phyloP scores from a whole-genome alignment of 257 asterid species.

The Solanum bulbocastanum region DNA sequence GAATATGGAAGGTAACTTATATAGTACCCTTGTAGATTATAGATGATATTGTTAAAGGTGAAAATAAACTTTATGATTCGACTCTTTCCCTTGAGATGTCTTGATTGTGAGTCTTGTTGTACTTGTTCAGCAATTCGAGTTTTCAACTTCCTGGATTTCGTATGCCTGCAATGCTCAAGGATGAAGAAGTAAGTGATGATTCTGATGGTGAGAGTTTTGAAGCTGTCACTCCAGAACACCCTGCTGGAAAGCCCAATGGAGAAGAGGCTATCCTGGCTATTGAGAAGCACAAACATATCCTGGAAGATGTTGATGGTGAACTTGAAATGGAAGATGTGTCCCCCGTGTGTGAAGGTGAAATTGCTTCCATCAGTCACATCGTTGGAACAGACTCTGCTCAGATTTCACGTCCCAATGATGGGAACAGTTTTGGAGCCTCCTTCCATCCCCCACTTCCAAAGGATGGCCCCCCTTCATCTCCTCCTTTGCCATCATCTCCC shows the following conservation, averaged over 20 bases:
- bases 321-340: conserved; percentile 97
- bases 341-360: conserved; percentile 46
- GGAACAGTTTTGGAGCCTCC: conserved; percentile 14
- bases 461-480: conserved; percentile 34
- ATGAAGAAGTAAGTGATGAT: conserved; percentile 64
- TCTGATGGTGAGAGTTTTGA: conserved; percentile 90
- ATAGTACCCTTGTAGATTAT: background rate
- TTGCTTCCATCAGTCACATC: conserved; percentile 25
- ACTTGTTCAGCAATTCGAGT: conserved; percentile 69
- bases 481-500: conserved; percentile 42
- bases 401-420: conserved; percentile 18
- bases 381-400: conserved; percentile 20
- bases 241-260: conserved; percentile 30
- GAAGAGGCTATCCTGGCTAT: conserved; percentile 19
- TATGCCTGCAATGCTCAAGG: conserved; percentile 79
- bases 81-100: background rate
- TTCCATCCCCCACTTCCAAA: conserved; percentile 26
- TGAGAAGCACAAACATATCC: conserved; percentile 66
- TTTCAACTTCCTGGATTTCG: conserved; percentile 74
- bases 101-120: conserved; percentile 5
- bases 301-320: conserved; percentile 92
- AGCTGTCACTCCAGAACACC: conserved; percentile 88
- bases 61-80: background rate
- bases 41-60: background rate
- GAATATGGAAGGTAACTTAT: conserved; percentile 77